Base-by-base conservation (phyloP, 805 yeast species). In the Starmera dryadoides region DNA sequence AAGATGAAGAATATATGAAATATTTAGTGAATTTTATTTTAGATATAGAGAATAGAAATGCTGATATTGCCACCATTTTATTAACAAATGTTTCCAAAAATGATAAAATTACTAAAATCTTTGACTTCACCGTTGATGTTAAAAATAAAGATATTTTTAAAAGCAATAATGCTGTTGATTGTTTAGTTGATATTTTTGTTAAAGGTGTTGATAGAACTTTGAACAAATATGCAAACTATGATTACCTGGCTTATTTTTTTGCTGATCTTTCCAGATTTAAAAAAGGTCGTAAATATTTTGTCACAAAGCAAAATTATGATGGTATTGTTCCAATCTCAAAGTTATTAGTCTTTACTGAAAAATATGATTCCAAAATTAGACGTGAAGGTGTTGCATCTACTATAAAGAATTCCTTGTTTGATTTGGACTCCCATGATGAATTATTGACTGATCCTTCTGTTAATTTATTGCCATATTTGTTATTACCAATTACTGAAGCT, bases 321-420 rank as follows among this genome's bases (percentile, higher is more conserved):
- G 66, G 62, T 16, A 81, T 85, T 16, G 79, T 84, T 15, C 96
- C 96, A 28, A 61, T 87, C 18, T 77, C 88, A n/a, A 86, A 86
- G 56, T 61, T 88, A 21, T 66, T 86, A 43, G 93, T 79, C 0
- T 88, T 87, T 62, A 83, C 96, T 4, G 89, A 86, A 55, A 77
- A 79, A 52, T 83, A 79, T 48, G 89, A 83, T 53, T 70, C 86
- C 12, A 77, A 77, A 51, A 76, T 77, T 20, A 79, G 98, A 64
- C 75, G 98, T 62, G 89, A 84, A 56, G 97, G 96, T 54, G 89
- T 86, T 30, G 94, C 95, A 2, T 83, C 95, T 5, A 84, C 96
- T 2, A 85, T 93, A 49, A 91, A 93, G 59, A 91, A 91, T 61
- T 75, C 91, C 0, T 64, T 91, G 36, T 91, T 91, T 53, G 96